Base-by-base conservation (phyloP, 345 rosid species). In the Camelina neglecta region DNA sequence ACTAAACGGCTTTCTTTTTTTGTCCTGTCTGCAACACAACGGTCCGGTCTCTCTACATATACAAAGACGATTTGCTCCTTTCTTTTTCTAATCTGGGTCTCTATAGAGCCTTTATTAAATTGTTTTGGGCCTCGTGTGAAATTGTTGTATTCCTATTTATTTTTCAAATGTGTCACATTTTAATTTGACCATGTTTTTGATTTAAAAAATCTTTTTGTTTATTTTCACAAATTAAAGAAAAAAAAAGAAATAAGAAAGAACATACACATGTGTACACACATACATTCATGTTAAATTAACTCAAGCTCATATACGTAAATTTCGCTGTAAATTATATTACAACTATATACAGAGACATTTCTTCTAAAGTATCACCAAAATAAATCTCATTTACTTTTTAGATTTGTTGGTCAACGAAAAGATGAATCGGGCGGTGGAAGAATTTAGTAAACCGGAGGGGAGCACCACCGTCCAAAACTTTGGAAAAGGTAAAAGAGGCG, bases 391-490 rank as follows among this genome's bases (percentile, higher is more conserved):
- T 21, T 0, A 21, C 23, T 21, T 21, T 21, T 21, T 21, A 21
- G 23, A 3, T 35, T 13, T 13, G 11, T 51, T 51, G 75, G 71
- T 70, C 71, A 70, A 56, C 60, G 38, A 4, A 13, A 6, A 38
- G 38, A 1, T 13, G 5, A 65, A 66, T 66, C 69, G 53, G 77
- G 60, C 81, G 77, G 81, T 72, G 81, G 73, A 41, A 31, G 2
- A 3, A 31, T 62, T 15, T 21, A 16, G 0, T 16, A 45, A 10
- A 13, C 1, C 8, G 62, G 77, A 65, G 73, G 23, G 39, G 73
- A 53, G 66, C 73, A 35, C 77, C 44, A 66, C 81, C 81, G 77
- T 72, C 77, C 77, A 78, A 50, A 50, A 56, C 26, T 51, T 50
- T 50, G 7, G 26, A 11, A 65, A 63, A 78, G 66, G 67, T 38